Base-by-base conservation (phyloP, 2,329 filamentous ascomycete species). In the Epichloe amarillans region DNA sequence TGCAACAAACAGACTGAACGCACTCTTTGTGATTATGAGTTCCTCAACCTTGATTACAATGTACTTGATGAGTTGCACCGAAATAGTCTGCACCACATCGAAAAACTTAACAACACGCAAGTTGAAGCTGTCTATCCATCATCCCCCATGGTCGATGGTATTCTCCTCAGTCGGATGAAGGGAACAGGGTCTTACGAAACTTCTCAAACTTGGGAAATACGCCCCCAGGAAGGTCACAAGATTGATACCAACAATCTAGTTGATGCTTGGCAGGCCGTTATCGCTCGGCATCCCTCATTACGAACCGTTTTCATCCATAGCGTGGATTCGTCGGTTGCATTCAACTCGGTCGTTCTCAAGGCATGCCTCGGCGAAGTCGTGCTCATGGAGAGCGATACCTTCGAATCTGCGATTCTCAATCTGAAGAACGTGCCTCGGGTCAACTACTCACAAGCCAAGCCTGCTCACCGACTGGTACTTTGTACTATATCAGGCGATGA, bases 71-170 rank as follows among this genome's bases (percentile, higher is more conserved):
- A 59, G 17, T 53, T 58, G 36, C 50, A 37, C 51, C 52, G 15
- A 23, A 48, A 41, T 12, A 46, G 35, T 53, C 58, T 41, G 6
- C 39, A 47, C 5, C 43, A 48, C 1, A 46, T 57, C 6, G 11
- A 19, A 14, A 21, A 49, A n/a, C 41, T 57, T 1, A 38, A 51
- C 0, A 55, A 60, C 7, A 40, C 49, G 3, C 33, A 35, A 35
- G 53, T 68, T 12, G 59, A 66, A n/a, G 59, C 63, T 36, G 55
- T 66, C 1, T 62, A 60, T 14, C 65, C 66, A 1, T 66, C 60
- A 44, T 61, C 65, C 1, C 59, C 62, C 0, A 59, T 64, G 51
- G 64, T 67, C 37, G 57, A 62, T 12, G 64, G 64, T 15, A 57
- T 68, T 10, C 57, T 66, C 3, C 52, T 65, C 17, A 66, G 60